Evolutionary conservation across 2,329 filamentous ascomycete genomes (phyloP).

Genomic region (Neophaeococcomyces mojaviensis): DNA sequence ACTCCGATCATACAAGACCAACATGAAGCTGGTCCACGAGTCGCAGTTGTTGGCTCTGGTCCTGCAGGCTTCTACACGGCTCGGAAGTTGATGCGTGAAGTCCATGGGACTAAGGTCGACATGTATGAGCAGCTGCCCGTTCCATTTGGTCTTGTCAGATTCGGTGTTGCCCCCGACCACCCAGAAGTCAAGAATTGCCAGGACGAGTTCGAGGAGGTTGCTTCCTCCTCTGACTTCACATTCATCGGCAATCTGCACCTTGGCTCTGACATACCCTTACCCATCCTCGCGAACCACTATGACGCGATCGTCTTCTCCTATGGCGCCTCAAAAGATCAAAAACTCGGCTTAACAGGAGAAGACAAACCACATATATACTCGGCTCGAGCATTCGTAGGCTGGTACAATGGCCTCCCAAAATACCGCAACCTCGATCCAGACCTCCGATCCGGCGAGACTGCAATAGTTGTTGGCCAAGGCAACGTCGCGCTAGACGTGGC

Average conservation of each 20-base stretch:
- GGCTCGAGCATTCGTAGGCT: constrained; percentile 87
- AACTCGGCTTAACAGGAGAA: constrained; percentile 73
- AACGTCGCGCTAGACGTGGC: constrained; percentile 95
- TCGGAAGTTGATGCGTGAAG: constrained; percentile 70
- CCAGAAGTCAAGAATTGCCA: constrained; percentile 99
- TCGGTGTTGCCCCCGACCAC: constrained; percentile 96
- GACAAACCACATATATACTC: constrained; percentile 60
- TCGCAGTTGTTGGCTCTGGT: constrained; percentile 87
- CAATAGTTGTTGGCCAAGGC: constrained; percentile 84
- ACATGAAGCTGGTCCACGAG: constrained; percentile 53
- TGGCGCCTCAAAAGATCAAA: constrained; percentile 76
- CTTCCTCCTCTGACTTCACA: constrained; percentile 70
- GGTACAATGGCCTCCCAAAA: constrained; percentile 95
- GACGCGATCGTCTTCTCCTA: constrained; percentile 90
- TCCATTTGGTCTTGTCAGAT: constrained; percentile 84
- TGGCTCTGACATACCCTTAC: constrained; percentile 61
- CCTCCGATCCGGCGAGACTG: constrained; percentile 68
- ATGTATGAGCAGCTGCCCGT: constrained; percentile 96
- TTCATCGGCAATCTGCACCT: constrained; percentile 87
- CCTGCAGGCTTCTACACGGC: constrained; percentile 95
- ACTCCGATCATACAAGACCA: constrained; percentile 11
- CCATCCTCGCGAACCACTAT: constrained; percentile 69
- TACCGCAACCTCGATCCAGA: constrained; percentile 65
- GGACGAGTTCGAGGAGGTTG: constrained; percentile 86
- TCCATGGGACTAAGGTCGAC: constrained; percentile 67